A percentile compares a stretch with the other conserved stretches of the same genome.
phyloP scores from a whole-genome alignment of 2,329 filamentous ascomycete species.

The Neopestalotiopsis rosae region DNA sequence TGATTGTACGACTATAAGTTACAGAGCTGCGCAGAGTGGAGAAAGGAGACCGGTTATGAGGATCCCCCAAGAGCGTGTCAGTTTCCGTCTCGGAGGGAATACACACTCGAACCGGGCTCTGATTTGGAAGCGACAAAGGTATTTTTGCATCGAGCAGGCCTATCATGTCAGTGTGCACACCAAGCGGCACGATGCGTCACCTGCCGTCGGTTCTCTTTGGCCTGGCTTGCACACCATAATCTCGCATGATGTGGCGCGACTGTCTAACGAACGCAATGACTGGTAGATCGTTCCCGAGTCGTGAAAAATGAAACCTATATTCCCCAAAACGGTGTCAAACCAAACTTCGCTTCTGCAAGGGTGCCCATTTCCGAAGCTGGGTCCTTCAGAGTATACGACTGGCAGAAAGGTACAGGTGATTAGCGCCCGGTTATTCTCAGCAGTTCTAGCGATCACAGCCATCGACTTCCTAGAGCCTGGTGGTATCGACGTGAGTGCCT shows the following conservation, averaged over 20 bases:
- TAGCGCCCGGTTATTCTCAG: too few relatives aligned
- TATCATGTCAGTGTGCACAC: background rate
- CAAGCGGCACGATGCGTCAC: background rate
- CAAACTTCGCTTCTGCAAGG: background rate
- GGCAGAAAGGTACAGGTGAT: too few relatives aligned
- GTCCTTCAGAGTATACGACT: background rate
- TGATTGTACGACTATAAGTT: background rate
- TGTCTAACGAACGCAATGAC: background rate
- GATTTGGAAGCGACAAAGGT: background rate
- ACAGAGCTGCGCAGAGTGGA: background rate
- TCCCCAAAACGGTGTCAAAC: background rate
- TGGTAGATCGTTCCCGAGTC: slow-evolving; percentile 1
- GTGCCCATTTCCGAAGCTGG: background rate
- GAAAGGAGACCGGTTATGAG: background rate
- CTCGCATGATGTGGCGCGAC: background rate
- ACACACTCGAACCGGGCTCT: background rate
- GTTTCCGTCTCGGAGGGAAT: background rate
- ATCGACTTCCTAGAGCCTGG: too few relatives aligned
- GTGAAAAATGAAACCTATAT: background rate
- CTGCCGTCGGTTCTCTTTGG: background rate
- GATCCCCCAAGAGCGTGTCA: background rate
- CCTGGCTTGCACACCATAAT: background rate
- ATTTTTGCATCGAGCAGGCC: background rate
- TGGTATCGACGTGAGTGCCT: too few relatives aligned
- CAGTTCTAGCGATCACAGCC: too few relatives aligned